Conservation (phyloP, 2,329 filamentous ascomycete species). For the Fusarium nanum region DNA sequence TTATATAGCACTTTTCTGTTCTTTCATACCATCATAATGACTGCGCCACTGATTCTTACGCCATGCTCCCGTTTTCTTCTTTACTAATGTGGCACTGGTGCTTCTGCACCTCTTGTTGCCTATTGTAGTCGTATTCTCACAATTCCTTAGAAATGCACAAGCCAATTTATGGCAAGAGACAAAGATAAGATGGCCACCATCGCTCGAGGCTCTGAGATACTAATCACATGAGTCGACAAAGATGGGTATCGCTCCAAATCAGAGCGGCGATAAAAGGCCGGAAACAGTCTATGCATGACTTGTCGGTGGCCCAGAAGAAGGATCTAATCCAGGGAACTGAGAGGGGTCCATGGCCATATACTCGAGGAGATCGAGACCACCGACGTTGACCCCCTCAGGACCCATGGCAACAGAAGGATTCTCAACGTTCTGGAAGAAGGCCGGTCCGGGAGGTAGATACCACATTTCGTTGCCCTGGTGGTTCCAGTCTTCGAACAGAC, state of each 20-base stretch:
- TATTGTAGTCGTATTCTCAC: background rate
- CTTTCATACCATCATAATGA: constrained; percentile 2
- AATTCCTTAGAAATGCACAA: background rate
- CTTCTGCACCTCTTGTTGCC: background rate
- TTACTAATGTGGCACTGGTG: background rate
- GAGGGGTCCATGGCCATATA: constrained; percentile 72
- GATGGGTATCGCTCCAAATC: background rate
- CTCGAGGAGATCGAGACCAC: constrained; percentile 73
- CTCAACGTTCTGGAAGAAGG: constrained; percentile 73
- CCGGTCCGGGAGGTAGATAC: constrained; percentile 72
- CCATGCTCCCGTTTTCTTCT: background rate
- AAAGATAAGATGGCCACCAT: background rate
- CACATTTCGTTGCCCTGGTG: constrained; percentile 71
- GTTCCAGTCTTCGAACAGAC: constrained; percentile 67
- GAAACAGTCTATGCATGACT: constrained; percentile 14
- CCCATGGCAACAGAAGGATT: constrained; percentile 73
- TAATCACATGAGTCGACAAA: background rate
- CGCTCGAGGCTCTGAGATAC: background rate
- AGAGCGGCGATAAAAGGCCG: background rate
- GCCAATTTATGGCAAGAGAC: background rate
- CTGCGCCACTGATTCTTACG: background rate
- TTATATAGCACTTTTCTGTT: constrained; percentile 16
- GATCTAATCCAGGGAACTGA: constrained; percentile 54
- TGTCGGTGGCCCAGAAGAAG: constrained; percentile 42
- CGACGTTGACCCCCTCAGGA: constrained; percentile 74